A percentile compares a stretch with the other conserved stretches of the same genome.
Conservation (phyloP, 2,329 filamentous ascomycete genomes). For the Pyrenophora teres region DNA sequence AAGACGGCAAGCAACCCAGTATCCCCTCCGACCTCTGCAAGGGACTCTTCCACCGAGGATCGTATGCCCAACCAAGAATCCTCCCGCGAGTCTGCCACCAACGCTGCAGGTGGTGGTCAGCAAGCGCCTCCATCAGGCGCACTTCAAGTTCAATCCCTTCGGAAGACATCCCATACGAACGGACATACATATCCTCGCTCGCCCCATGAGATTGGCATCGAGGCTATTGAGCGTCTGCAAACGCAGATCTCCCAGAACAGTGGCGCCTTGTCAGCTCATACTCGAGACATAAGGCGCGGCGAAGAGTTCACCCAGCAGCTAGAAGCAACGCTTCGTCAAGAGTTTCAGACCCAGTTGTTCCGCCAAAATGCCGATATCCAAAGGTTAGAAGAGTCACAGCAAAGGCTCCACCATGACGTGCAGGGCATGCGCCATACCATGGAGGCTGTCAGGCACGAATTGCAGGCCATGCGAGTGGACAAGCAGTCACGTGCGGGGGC, state of each 20-base stretch:
- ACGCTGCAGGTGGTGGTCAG: constrained; percentile 18
- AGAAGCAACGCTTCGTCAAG: constrained; percentile 47
- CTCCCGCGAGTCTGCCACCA: constrained; percentile 16
- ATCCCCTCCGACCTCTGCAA: constrained; percentile 21
- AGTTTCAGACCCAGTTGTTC: constrained; percentile 39
- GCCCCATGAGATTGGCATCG: constrained; percentile 40
- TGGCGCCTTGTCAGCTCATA: constrained; percentile 40
- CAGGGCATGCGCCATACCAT: constrained; percentile 45
- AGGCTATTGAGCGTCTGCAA: constrained; percentile 53
- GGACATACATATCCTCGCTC: constrained; percentile 38
- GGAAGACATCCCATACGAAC: constrained; percentile 26
- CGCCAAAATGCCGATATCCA: constrained; percentile 42
- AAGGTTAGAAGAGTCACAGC: constrained; percentile 48
- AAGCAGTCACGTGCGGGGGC: constrained; percentile 7
- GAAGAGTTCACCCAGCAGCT: constrained; percentile 33
- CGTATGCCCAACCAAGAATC: constrained; percentile 20
- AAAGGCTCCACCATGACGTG: constrained; percentile 50
- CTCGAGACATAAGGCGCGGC: constrained; percentile 36
- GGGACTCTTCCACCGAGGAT: constrained; percentile 19
- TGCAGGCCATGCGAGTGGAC: constrained; percentile 29
- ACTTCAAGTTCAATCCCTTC: constrained; percentile 13
- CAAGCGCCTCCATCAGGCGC: constrained; percentile 21
- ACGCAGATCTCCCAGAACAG: constrained; percentile 56
- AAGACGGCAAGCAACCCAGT: constrained; percentile 24
- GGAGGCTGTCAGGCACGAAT: constrained; percentile 45